phyloP scores from a whole-genome alignment of 805 yeast species.

The Ogataea haglerorum region DNA sequence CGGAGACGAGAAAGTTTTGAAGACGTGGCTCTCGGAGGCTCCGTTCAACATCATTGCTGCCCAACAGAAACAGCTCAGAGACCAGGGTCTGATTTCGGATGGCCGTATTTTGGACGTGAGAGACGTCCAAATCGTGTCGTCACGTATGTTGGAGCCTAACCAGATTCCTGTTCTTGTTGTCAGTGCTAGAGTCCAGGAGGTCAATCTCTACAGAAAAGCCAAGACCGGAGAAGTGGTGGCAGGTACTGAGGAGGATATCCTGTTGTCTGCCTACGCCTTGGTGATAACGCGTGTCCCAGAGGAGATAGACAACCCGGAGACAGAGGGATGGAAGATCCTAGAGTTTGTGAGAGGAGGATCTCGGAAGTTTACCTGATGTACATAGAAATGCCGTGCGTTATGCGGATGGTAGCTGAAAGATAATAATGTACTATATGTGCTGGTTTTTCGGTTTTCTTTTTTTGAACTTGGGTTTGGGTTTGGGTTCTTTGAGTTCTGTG shows the following conservation, averaged over 20 bases:
- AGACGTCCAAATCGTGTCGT: slow-evolving; percentile 88
- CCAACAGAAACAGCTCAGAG: slow-evolving; percentile 85
- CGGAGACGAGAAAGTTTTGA: slow-evolving; percentile 80
- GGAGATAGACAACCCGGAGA: slow-evolving; percentile 81
- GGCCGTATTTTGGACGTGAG: slow-evolving; percentile 90
- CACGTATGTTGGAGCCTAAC: slow-evolving; percentile 84
- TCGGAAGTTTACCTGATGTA: slow-evolving; percentile 61
- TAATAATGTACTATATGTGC: slow-evolving; percentile 5
- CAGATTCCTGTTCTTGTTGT: slow-evolving; percentile 90
- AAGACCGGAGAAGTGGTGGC: slow-evolving; percentile 95
- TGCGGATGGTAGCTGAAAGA: slow-evolving; percentile 1
- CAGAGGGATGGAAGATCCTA: slow-evolving; percentile 96
- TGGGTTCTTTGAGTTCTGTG: background rate
- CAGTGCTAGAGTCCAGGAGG: slow-evolving; percentile 95
- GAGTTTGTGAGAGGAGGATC: slow-evolving; percentile 95
- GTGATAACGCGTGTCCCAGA: slow-evolving; percentile 92
- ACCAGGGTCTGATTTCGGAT: slow-evolving; percentile 88
- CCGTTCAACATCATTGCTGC: slow-evolving; percentile 94
- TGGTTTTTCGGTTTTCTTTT: slow-evolving; percentile 13
- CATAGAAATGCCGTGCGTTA: slow-evolving; percentile 1
- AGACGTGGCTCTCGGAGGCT: slow-evolving; percentile 94
- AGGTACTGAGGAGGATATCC: slow-evolving; percentile 90
- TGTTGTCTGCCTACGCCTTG: slow-evolving; percentile 93
- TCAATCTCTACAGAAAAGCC: slow-evolving; percentile 80
- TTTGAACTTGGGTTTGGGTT: slow-evolving; percentile 20